Evolutionary conservation across 352 stramenopile species (phyloP), one percentile per base, ranked within the genome.

Genomic region (Phytophthora lateralis): DNA sequence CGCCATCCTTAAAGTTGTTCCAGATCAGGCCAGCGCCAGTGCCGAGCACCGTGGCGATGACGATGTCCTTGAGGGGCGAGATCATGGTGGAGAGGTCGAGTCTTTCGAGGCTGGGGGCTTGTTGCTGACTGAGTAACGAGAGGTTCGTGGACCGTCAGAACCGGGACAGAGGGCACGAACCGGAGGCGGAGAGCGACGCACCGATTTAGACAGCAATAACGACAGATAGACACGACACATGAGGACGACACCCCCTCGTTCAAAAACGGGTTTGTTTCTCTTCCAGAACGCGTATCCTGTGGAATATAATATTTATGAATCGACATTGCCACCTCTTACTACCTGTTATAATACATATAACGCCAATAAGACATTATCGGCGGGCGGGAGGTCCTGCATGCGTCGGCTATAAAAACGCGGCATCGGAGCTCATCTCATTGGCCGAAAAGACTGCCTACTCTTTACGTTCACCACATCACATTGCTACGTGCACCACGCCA

Each of bases 61-160:
- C 48, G 52, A 95, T 90, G 74, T 95, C 86, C 75, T 90, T 92
- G 32, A 92, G 47, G 9, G 84, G 83, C 62, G 80, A 93, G 66
- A 91, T 78, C 83, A 91, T 95, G 24, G 26, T 37, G 24, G 18
- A 4, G n/a, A 8, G 11, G 14, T 15, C 2, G 35, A 62, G 44
- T 64, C 39, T 43, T 10, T 10, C 27, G 39, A 37, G 30, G 45
- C 21, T 39, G 24, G 43, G 45, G 57, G 63, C 35, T 53, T 66
- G 60, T 66, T 63, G 45, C 30, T 66, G 45, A 69, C 58, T 76
- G 63, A 61, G 55, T 54, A 62, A 67, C 21, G 50, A 59, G 41
- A 51, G 59, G 59, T 20, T 10, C 21, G 56, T 50, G 47, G 43
- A 68, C 66, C 50, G 50, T 71, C 55, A 67, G 43, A 74, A 67